A percentile compares a stretch with the other conserved stretches of the same genome.
These are phyloP conservation scores for Exophiala aquamarina DNA, from an alignment of 2,329 filamentous ascomycete species.

Conservation along the genomic window DNA sequence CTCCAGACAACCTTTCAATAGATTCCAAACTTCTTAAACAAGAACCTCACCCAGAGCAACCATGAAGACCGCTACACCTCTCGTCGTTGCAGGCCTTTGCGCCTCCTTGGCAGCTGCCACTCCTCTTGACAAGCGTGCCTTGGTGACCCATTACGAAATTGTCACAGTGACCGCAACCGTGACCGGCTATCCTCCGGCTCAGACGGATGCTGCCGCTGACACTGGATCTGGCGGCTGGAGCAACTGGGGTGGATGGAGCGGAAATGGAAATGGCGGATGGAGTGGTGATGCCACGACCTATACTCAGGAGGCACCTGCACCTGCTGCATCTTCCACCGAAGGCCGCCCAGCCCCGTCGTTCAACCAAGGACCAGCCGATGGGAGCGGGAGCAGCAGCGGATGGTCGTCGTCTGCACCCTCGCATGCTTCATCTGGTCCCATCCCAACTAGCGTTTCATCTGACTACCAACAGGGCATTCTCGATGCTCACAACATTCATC, in stretches of 20 bases:
- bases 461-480: constrained; percentile 45
- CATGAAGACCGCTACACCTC: constrained; percentile 17
- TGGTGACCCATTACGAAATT: constrained; percentile 31
- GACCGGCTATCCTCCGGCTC: constrained; percentile 24
- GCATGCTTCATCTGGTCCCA: constrained; percentile 3
- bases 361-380: not conserved
- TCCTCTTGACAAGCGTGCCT: constrained; percentile 36
- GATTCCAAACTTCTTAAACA: not conserved
- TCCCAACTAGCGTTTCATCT: constrained; percentile 19
- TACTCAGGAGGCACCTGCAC: constrained; percentile 10
- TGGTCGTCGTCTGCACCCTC: constrained; percentile 7
- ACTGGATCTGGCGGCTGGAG: constrained; percentile 8
- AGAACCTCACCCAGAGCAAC: constrained; percentile 3
- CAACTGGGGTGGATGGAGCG: constrained; percentile 9
- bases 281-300: constrained; percentile 4
- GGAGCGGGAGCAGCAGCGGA: not conserved
- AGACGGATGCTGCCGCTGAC: constrained; percentile 6
- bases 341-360: constrained; percentile 4
- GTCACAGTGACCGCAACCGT: constrained; percentile 39
- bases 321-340: constrained; percentile 6
- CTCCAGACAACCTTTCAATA: constrained; percentile 4
- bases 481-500: constrained; percentile 82
- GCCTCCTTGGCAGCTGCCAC: constrained; percentile 36
- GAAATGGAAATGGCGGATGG: constrained; percentile 5
- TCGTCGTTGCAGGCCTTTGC: constrained; percentile 38